Base-by-base conservation (phyloP, 352 stramenopile genomes). In the Phytopythium helicoides region DNA sequence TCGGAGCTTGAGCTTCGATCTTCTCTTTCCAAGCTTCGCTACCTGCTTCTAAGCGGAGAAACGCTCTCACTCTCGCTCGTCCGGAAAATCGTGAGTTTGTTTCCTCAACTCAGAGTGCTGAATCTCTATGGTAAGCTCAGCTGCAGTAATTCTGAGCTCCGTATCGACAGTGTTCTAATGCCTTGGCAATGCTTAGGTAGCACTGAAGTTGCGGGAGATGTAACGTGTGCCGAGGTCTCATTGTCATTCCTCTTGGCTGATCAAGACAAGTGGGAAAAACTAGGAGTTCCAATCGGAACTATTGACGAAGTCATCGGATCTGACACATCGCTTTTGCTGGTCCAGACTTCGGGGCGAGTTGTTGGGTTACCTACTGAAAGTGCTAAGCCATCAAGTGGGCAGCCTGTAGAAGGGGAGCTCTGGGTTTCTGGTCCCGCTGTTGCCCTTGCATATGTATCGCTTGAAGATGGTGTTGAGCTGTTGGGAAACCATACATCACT, bases 151-250 rank as follows among this genome's bases (percentile, higher is more conserved):
- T 28, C 4, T 28, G 10, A 49, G 3, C 46, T 60, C 9, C 3
- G n/a, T 33, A 15, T 50, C n/a, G 12, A 4, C 23, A n/a, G 3
- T 14, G 45, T 34, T 53, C 23, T 51, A 10, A 38, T 7, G 39
- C 36, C 44, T 15, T 6, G n/a, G 40, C 50, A 18, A 28, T 50
- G 45, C 19, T n/a, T 41, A 83, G 73, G 73, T 21, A 86, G 75
- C 52, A 86, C 77, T 1, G 77, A 89, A 54, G 41, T 89, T 38
- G 86, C 74, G 37, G 77, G 77, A 2, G 77, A 89, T 48, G 54
- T 86, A 40, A 81, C 64, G 28, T 81, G 63, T 44, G 62, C 77
- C 39, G 55, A 67, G 38, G 16, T 86, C 6, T 63, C 62, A 8
- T 50, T 52, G 7, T 62, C 66, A 16, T 36, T 78, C 5, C 41